Base-by-base conservation (phyloP, 148 eudicot species). In the Simmondsia chinensis region DNA sequence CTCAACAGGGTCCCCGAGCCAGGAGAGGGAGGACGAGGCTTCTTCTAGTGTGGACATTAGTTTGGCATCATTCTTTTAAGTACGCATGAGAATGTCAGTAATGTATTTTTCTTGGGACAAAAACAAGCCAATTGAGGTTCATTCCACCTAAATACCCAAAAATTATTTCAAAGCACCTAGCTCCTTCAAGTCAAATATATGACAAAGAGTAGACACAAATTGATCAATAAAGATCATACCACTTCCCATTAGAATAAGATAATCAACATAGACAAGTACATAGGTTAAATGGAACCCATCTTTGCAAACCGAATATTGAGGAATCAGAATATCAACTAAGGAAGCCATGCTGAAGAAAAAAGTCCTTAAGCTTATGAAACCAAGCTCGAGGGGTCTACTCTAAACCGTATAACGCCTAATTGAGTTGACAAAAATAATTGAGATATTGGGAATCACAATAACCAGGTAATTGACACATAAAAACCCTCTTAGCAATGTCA, bases 321-420 rank as follows among this genome's bases (percentile, higher is more conserved):
- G 25, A 47, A 11, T 47, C 39, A 10, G 25, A 15, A 25, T 18
- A 20, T 2, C 22, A 31, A 0, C 13, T n/a, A 9, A 3, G 5
- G 14, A 47, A 47, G 11, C 52, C 52, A 1, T 26, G 20, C 15
- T 4, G 3, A 15, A 26, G 4, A 2, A 31, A 25, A 19, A 32
- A 6, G 8, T 17, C 23, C 3, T 5, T 0, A 0, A 31, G 24
- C 9, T 14, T 13, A n/a, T 17, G 4, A 19, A 47, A 47, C 27
- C 39, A 29, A 8, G 52, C 38, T 8, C 35, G 21, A 18, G 52
- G 50, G n/a, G 9, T 22, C 7, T 46, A 12, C 18, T 46, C 30
- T 15, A 46, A 13, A 2, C 37, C 50, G 3, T 46, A 46, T 0
- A 28, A n/a, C 3, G 36, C 27, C 1, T 11, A 6, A 13, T 27